phyloP scores from a whole-genome alignment of 2,329 filamentous ascomycete genomes.

The Aspergillus sp. region DNA sequence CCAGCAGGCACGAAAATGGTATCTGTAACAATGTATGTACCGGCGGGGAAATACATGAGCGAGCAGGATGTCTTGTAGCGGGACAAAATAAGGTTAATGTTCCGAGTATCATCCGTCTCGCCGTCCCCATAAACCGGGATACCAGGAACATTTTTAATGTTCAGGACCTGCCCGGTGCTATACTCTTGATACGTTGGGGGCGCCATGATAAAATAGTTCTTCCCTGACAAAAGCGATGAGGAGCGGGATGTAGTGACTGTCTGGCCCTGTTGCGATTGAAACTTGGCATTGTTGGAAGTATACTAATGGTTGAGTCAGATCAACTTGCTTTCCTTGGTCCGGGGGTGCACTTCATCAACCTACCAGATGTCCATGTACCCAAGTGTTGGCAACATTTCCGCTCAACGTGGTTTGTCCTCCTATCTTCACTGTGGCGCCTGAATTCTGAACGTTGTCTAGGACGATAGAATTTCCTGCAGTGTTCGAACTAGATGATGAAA shows the following conservation, averaged over 20 bases:
- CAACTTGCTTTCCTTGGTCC: not conserved
- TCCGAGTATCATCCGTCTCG: constrained; percentile 39
- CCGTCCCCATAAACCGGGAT: constrained; percentile 48
- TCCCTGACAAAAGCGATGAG: constrained; percentile 30
- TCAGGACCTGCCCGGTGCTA: constrained; percentile 46
- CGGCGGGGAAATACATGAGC: constrained; percentile 59
- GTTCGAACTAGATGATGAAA: constrained; percentile 28
- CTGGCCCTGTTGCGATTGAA: constrained; percentile 30
- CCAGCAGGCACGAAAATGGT: constrained; percentile 52
- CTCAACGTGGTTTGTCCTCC: constrained; percentile 26
- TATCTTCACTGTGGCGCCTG: constrained; percentile 30
- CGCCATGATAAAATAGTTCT: constrained; percentile 44
- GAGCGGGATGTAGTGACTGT: constrained; percentile 33
- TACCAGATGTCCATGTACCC: constrained; percentile 38
- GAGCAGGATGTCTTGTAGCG: constrained; percentile 43
- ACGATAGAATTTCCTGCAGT: constrained; percentile 35
- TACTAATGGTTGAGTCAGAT: constrained; percentile 15
- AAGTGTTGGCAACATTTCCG: constrained; percentile 27
- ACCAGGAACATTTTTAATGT: constrained; percentile 48
- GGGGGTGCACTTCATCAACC: not conserved
- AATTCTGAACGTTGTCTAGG: constrained; percentile 33
- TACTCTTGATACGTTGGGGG: constrained; percentile 50
- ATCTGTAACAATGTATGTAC: constrained; percentile 53
- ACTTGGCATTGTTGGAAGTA: constrained; percentile 18
- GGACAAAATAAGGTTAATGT: constrained; percentile 38